Percentiles rank a stretch among this genome's conserved stretches.
phyloP scores from a whole-genome alignment of 2,329 filamentous ascomycete species.

The Fusarium papillatum region DNA sequence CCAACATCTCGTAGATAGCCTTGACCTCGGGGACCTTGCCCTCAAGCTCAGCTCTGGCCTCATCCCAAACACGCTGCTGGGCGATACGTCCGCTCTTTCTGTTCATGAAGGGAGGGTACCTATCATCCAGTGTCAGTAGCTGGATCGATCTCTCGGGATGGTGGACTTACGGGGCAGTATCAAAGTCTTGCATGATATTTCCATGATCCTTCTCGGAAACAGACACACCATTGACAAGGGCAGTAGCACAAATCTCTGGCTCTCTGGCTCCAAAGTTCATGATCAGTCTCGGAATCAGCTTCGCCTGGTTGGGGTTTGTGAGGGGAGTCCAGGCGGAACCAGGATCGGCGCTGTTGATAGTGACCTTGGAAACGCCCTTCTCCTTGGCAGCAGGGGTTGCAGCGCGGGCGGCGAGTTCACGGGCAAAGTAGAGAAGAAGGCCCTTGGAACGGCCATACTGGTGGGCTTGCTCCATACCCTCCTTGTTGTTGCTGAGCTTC shows the following conservation, averaged over 20 bases:
- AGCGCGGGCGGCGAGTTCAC: slow-evolving; percentile 50
- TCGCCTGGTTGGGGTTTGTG: slow-evolving; percentile 50
- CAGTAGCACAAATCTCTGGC: slow-evolving; percentile 52
- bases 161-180: slow-evolving; percentile 48
- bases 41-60: slow-evolving; percentile 40
- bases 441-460: slow-evolving; percentile 55
- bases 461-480: slow-evolving; percentile 52
- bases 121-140: slow-evolving; percentile 22
- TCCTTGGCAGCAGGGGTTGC: slow-evolving; percentile 29
- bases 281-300: slow-evolving; percentile 53
- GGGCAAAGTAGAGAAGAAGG: slow-evolving; percentile 53
- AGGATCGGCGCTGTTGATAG: slow-evolving; percentile 54
- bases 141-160: neutral
- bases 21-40: slow-evolving; percentile 41
- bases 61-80: slow-evolving; percentile 42
- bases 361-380: slow-evolving; percentile 45
- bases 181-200: slow-evolving; percentile 55
- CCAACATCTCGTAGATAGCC: slow-evolving; percentile 38
- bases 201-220: slow-evolving; percentile 47
- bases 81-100: slow-evolving; percentile 40
- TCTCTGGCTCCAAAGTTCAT: slow-evolving; percentile 54
- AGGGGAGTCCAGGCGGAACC: slow-evolving; percentile 55
- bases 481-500: slow-evolving; percentile 51
- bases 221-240: slow-evolving; percentile 53
- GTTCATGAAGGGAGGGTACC: slow-evolving; percentile 53